These are phyloP conservation scores for Lolium multiflorum DNA, from an alignment of 176 grass and related monocot species.

Conservation along the genomic window DNA sequence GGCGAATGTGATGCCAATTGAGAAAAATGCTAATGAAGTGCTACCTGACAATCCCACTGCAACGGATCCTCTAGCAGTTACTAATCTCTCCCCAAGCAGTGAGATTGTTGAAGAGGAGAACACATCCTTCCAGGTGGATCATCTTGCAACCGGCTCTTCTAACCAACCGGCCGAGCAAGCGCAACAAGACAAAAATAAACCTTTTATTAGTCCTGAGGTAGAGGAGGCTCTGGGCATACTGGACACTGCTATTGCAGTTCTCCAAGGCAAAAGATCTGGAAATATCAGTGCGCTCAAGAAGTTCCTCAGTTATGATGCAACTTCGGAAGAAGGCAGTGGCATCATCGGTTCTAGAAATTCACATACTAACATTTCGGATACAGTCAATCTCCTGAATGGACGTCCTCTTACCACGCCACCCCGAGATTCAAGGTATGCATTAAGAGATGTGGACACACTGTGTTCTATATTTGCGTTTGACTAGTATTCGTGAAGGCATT, in stretches of 20 bases:
- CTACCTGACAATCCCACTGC: conserved; percentile 30
- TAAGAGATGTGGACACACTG: neutral
- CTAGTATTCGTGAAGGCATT: too few relatives aligned
- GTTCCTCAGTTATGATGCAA: conserved; percentile 39
- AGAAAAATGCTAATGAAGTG: conserved; percentile 32
- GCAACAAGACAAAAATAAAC: conserved; percentile 24
- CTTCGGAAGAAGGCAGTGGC: conserved; percentile 28
- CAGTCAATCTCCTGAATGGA: conserved; percentile 34
- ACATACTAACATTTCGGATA: conserved; percentile 22
- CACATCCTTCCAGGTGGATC: conserved; percentile 33
- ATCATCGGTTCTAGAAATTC: conserved; percentile 20
- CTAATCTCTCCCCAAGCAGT: conserved; percentile 42
- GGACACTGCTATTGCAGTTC: conserved; percentile 63
- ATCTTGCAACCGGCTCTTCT: conserved; percentile 8
- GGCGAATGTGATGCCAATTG: conserved; percentile 12
- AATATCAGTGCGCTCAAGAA: conserved; percentile 27
- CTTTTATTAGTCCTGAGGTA: conserved; percentile 71
- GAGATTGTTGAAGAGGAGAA: conserved; percentile 85
- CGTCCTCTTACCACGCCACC: conserved; percentile 11
- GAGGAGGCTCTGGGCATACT: conserved; percentile 73
- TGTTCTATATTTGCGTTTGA: neutral
- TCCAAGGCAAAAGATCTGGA: conserved; percentile 44
- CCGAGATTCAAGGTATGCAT: conserved; percentile 66
- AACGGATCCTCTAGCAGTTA: conserved; percentile 32
- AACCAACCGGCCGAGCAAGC: conserved; percentile 19